Evolutionary conservation across 2,329 filamentous ascomycete genomes (phyloP).

Genomic region (Phyllosticta citriasiana): DNA sequence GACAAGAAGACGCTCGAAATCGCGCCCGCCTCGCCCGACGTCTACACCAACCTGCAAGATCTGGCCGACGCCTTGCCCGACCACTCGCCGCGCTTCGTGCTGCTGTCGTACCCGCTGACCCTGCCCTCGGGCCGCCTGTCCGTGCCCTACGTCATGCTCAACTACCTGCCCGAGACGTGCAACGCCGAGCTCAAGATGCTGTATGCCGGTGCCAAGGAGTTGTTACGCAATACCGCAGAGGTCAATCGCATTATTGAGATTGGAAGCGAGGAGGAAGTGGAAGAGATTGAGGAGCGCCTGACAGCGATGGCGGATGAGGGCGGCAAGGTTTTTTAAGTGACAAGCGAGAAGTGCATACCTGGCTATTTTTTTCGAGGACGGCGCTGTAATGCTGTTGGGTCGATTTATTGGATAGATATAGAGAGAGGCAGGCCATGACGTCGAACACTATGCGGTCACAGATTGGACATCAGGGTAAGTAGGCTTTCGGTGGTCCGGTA

Average conservation of each 20-base stretch:
- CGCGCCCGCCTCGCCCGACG: slow-evolving; percentile 66
- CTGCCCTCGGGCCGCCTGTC: slow-evolving; percentile 74
- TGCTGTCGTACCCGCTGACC: slow-evolving; percentile 84
- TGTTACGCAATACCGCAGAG: slow-evolving; percentile 88
- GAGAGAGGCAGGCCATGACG: no score
- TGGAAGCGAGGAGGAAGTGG: slow-evolving; percentile 67
- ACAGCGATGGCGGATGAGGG: not conserved
- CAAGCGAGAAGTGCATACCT: no score
- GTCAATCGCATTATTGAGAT: slow-evolving; percentile 84
- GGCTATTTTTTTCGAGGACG: no score
- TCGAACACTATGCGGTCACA: no score
- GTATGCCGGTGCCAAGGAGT: slow-evolving; percentile 90
- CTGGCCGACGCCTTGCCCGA: slow-evolving; percentile 86
- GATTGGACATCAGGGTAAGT: no score
- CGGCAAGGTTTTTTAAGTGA: not conserved
- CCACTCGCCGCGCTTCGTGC: slow-evolving; percentile 77
- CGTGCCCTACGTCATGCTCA: slow-evolving; percentile 88
- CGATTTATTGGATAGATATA: no score
- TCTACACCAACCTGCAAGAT: slow-evolving; percentile 73
- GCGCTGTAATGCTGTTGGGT: no score
- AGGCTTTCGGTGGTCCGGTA: no score
- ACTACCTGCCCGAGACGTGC: slow-evolving; percentile 88
- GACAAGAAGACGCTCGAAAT: slow-evolving; percentile 87
- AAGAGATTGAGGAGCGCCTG: slow-evolving; percentile 55
- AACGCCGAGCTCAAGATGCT: slow-evolving; percentile 83